A percentile compares a stretch with the other conserved stretches of the same genome.
phyloP scores from a whole-genome alignment of 805 yeast genomes.

The Candida xyloterini region DNA sequence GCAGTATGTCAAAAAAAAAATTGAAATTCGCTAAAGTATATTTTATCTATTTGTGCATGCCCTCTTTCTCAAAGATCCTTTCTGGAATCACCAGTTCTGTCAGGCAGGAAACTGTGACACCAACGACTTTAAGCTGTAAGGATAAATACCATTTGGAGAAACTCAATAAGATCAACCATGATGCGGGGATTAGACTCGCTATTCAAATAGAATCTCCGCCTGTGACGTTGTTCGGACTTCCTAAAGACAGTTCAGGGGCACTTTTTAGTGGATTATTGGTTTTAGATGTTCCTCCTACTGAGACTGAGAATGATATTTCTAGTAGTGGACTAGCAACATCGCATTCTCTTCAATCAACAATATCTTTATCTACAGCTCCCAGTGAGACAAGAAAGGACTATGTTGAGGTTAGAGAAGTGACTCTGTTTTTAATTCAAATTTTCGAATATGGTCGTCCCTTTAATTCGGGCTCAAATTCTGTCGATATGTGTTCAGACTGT shows the following conservation, averaged over 20 bases:
- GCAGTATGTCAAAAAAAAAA: not conserved
- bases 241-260: conserved; percentile 79
- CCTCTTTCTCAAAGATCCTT: conserved; percentile 19
- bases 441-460: conserved; percentile 67
- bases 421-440: conserved; percentile 69
- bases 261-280: conserved; percentile 75
- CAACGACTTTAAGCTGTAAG: not conserved
- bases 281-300: conserved; percentile 45
- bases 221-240: conserved; percentile 74
- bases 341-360: conserved; percentile 22
- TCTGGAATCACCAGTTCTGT: conserved; percentile 15
- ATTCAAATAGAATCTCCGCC: conserved; percentile 89
- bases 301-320: not conserved
- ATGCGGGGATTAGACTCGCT: conserved; percentile 38
- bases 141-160: conserved; percentile 25
- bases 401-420: conserved; percentile 54
- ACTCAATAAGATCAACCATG: conserved; percentile 25
- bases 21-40: not conserved
- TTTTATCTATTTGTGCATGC: conserved; percentile 2
- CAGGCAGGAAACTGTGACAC: conserved; percentile 5
- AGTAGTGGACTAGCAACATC: not conserved
- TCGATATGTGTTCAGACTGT: conserved; percentile 60
- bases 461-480: conserved; percentile 45
- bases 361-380: conserved; percentile 24
- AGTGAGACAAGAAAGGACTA: conserved; percentile 34